Conservation (phyloP, 23 red algal species). For the Pyropia yezoensis region DNA sequence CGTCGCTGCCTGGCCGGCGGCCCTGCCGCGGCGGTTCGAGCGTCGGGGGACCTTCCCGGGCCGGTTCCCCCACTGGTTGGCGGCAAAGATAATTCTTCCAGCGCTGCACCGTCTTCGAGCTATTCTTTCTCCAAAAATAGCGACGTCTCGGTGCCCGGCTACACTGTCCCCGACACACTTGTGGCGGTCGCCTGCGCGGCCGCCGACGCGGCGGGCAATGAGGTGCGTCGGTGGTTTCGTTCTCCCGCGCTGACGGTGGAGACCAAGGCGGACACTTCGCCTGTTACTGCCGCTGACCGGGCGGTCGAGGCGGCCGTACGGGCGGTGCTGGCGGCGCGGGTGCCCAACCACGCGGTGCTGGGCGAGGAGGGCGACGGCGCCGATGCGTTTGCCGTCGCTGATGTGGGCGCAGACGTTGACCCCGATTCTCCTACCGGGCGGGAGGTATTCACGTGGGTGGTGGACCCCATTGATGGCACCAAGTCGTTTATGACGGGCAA, state of each 20-base stretch:
- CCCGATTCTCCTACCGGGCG: too few species aligned
- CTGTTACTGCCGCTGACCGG: conserved; percentile 84
- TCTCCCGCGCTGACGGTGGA: conserved; percentile 21
- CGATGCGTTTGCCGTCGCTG: background rate
- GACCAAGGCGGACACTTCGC: conserved; percentile 64
- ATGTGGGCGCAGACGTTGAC: background rate
- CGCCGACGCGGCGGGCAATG: conserved; percentile 43
- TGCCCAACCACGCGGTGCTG: conserved; percentile 49
- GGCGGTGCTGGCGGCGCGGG: conserved; percentile 34
- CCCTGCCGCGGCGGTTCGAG: too few species aligned
- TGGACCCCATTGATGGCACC: conserved; percentile 96
- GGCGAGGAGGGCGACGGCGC: conserved; percentile 67
- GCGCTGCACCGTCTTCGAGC: background rate
- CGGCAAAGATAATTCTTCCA: too few species aligned
- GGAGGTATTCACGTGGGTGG: conserved; percentile 57
- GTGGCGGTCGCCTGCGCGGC: conserved; percentile 39
- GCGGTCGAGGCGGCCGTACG: conserved; percentile 74
- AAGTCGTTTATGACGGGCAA: conserved; percentile 82
- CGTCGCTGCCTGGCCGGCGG: too few species aligned
- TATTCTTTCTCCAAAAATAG: background rate
- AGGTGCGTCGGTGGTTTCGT: conserved; percentile 59
- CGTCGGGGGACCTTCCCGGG: too few species aligned
- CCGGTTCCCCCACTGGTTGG: too few species aligned
- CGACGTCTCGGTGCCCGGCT: background rate
- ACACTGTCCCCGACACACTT: conserved; percentile 6